These are phyloP conservation scores for Lecanoromycetidae sp. DNA, from an alignment of 2,329 filamentous ascomycete species.

Conservation along the genomic window DNA sequence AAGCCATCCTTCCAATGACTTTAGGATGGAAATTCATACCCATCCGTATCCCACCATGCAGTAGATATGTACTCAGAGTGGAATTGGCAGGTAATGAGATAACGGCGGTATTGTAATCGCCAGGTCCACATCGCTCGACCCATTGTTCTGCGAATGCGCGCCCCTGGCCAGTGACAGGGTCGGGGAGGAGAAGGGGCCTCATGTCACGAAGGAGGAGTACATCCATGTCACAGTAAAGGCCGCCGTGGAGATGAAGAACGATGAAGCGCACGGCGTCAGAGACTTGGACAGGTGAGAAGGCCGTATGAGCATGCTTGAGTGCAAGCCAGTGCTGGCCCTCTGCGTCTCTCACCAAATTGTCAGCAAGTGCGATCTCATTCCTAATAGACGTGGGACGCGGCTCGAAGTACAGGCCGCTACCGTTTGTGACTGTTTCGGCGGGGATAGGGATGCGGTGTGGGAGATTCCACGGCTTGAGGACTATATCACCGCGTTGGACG, in stretches of 20 bases:
- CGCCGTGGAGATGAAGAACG: constrained; percentile 26
- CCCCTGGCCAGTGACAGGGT: background rate
- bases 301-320: background rate
- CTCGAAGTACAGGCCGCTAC: background rate
- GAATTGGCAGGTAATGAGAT: constrained; percentile 43
- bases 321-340: constrained; percentile 2
- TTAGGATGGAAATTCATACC: constrained; percentile 46
- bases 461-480: constrained; percentile 42
- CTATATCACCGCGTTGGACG: constrained; percentile 42
- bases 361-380: background rate
- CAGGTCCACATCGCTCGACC: constrained; percentile 40
- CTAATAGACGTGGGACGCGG: background rate
- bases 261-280: constrained; percentile 28
- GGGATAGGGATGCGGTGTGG: constrained; percentile 41
- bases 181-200: constrained; percentile 6
- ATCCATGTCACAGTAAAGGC: constrained; percentile 30
- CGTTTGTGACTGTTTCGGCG: background rate
- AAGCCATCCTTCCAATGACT: constrained; percentile 44
- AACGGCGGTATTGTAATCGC: constrained; percentile 47
- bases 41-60: constrained; percentile 45
- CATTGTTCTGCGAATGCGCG: constrained; percentile 45
- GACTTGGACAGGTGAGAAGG: constrained; percentile 18
- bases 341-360: constrained; percentile 2
- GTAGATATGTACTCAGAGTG: constrained; percentile 42
- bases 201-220: constrained; percentile 25